Conservation (phyloP, 352 stramenopile species). For the Pythium volutum region DNA sequence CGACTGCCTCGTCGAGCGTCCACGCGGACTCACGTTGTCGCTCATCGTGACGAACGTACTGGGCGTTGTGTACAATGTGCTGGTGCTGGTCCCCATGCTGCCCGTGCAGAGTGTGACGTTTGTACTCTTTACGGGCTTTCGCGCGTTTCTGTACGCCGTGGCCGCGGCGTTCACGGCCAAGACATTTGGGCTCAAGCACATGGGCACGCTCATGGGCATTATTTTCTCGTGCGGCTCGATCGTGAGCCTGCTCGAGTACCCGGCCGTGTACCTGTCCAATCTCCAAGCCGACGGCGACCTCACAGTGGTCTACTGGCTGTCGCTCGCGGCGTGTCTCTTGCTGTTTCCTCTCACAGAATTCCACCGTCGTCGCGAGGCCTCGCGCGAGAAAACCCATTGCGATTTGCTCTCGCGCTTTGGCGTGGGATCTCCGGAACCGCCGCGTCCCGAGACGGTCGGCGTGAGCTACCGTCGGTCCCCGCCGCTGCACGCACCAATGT, state of each 20-base stretch:
- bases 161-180: conserved; percentile 86
- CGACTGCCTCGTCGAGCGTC: conserved; percentile 75
- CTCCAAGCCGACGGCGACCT: conserved; percentile 52
- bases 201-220: conserved; percentile 79
- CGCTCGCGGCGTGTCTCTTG: conserved; percentile 46
- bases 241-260: conserved; percentile 76
- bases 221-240: conserved; percentile 78
- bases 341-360: conserved; percentile 59
- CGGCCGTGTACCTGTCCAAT: conserved; percentile 69
- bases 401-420: conserved; percentile 24
- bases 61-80: conserved; percentile 66
- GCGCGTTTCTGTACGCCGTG: conserved; percentile 83
- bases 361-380: conserved; percentile 23
- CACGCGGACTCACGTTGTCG: conserved; percentile 53
- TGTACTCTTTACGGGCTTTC: conserved; percentile 79
- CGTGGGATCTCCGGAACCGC: conserved; percentile 2
- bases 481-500: conserved; percentile 3
- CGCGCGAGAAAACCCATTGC: conserved; percentile 35
- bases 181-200: conserved; percentile 83
- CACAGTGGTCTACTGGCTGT: conserved; percentile 45
- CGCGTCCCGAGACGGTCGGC: neutral
- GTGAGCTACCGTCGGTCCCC: conserved; percentile 23
- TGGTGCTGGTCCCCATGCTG: conserved; percentile 65
- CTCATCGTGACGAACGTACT: conserved; percentile 70
- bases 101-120: conserved; percentile 66